Evolutionary conservation across 768 basidiomycete species (phyloP), one percentile per base, ranked within the genome.

Genomic region (Crucibulum laeve): DNA sequence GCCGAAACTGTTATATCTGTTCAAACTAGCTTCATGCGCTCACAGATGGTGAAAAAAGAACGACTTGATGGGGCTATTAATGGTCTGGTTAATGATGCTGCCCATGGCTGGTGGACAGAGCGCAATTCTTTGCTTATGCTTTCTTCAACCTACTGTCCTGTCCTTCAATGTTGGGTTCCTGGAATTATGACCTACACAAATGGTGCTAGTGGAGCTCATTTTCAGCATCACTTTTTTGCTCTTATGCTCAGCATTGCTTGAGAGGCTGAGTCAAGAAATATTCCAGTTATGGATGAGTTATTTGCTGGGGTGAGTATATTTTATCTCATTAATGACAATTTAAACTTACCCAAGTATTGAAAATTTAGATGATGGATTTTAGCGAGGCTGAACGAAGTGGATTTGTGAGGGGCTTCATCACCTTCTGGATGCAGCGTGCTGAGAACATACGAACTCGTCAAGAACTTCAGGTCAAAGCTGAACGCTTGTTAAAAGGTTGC

Each of bases 281-380:
- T n/a, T n/a, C n/a, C n/a, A n/a, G n/a, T n/a, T n/a, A 8, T 30
- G n/a, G 28, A 30, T 30, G 28, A 30, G n/a, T n/a, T 30, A 8
- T 30, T 30, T 30, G 28, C 52, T 14, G 54, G 56, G 28, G 56
- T 58, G 43, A 6, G 50, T 52, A n/a, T 26, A 25, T 24, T 30
- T 24, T 15, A 3, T 4, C 23, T 38, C n/a, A 18, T n/a, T 30
- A 8, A 8, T 30, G n/a, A 8, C 8, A 13, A 10, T 5, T 6
- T 22, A 43, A 25, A 10, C 21, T 41, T 13, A 42, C 24, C 35
- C 5, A 19, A 19, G 3, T 26, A 3, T n/a, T n/a, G n/a, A n/a
- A n/a, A n/a, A n/a, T n/a, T n/a, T n/a, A 67, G 64, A 48, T 67
- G 1, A 53, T 68, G 37, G 62, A 66, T 44, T 65, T 64, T 39